Conservation (phyloP, 257 asterid genomes). For the Solanum chiquidenum region DNA sequence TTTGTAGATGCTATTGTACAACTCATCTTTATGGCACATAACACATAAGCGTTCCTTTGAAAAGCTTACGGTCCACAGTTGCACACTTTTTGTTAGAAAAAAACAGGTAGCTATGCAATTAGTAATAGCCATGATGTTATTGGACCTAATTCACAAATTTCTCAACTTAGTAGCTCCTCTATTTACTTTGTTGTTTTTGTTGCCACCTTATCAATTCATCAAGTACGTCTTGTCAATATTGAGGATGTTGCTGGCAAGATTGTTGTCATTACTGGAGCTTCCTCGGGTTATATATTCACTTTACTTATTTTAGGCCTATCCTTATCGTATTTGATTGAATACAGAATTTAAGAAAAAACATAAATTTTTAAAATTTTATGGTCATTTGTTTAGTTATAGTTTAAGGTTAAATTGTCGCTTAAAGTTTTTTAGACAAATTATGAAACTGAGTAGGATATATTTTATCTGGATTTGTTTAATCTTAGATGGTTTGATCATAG, state of each 20-base stretch:
- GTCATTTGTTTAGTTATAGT: background rate
- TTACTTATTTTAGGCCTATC: background rate
- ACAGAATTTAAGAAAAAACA: no score
- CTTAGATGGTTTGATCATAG: background rate
- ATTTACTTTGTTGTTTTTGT: slow-evolving; percentile 17
- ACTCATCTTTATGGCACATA: background rate
- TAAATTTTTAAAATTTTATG: no score
- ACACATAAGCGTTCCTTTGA: background rate
- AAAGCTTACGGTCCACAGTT: background rate
- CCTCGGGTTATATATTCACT: slow-evolving; percentile 39
- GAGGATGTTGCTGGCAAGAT: slow-evolving; percentile 64
- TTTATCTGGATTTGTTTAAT: background rate
- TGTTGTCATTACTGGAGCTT: slow-evolving; percentile 80
- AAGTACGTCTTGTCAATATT: slow-evolving; percentile 43
- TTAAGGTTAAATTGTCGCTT: background rate
- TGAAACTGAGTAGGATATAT: no score
- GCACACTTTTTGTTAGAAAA: background rate
- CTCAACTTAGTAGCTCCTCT: slow-evolving; percentile 58
- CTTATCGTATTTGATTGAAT: background rate
- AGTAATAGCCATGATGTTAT: background rate
- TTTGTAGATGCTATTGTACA: background rate
- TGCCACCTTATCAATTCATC: slow-evolving; percentile 53
- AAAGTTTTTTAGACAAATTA: no score
- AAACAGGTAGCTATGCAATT: background rate
- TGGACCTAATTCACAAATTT: slow-evolving; percentile 46